Conservation (phyloP, 345 rosid species). For the Eucalyptus caleyi region DNA sequence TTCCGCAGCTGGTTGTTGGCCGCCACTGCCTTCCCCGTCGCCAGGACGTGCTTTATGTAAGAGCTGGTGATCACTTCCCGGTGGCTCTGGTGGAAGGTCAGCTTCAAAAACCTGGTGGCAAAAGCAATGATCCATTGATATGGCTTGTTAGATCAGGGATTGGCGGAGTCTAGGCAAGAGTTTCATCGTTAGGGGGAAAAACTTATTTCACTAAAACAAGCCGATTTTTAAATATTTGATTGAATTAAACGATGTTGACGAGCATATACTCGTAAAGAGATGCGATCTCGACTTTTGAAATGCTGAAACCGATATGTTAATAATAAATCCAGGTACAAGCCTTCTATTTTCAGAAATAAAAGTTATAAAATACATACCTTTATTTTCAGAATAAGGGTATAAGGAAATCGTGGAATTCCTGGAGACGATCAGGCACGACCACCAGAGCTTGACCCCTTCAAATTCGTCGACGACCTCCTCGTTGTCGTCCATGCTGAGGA, state of each 20-base stretch:
- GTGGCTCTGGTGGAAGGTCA: background rate
- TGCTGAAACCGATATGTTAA: background rate
- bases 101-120: background rate
- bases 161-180: background rate
- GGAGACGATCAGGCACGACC: conserved; percentile 3
- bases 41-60: background rate
- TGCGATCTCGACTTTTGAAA: background rate
- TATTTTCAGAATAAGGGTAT: background rate
- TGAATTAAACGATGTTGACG: background rate
- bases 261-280: background rate
- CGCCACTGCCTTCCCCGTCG: background rate
- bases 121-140: background rate
- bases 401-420: background rate
- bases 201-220: background rate
- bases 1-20: background rate
- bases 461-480: conserved; percentile 43
- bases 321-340: background rate
- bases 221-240: background rate
- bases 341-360: background rate
- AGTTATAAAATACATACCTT: background rate
- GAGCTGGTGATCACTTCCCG: background rate
- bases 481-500: conserved; percentile 54
- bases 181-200: background rate
- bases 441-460: conserved; percentile 24
- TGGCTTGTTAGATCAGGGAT: background rate